Conservation (phyloP, 1,284 basidiomycete genomes). For the Rhodotorula mucilaginosa region DNA sequence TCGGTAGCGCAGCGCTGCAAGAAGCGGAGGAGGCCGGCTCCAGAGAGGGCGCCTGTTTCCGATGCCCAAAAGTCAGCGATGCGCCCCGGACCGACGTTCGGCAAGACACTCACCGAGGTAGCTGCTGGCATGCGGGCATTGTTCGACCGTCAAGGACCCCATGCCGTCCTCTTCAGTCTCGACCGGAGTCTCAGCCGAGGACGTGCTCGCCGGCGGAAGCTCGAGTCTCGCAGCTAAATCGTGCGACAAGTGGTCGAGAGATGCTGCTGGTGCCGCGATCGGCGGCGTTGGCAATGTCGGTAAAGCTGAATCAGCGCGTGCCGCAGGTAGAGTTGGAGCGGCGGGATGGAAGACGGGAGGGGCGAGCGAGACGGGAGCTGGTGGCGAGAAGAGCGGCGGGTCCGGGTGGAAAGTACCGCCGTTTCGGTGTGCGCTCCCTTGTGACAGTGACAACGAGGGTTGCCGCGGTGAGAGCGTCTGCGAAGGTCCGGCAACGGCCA, state of each 20-base stretch:
- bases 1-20: slow-evolving; percentile 14
- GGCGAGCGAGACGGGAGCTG: background rate
- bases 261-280: background rate
- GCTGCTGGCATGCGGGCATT: slow-evolving; percentile 27
- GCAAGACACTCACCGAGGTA: slow-evolving; percentile 36
- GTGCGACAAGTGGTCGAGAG: background rate
- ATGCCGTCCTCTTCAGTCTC: slow-evolving; percentile 38
- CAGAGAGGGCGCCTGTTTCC: slow-evolving; percentile 9
- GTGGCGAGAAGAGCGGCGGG: background rate
- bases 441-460: no score
- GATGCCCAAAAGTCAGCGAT: background rate
- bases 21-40: slow-evolving; percentile 17
- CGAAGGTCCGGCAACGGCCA: no score
- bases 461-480: no score
- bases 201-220: background rate
- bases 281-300: background rate
- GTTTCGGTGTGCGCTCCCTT: no score
- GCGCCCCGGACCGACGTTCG: no score
- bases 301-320: background rate
- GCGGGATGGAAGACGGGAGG: background rate
- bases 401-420: background rate
- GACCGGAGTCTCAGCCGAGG: background rate
- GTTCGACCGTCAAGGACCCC: slow-evolving; percentile 39
- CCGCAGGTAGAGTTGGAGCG: slow-evolving; percentile 9
- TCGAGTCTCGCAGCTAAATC: background rate